Evolutionary conservation across 1,139 yeast genomes (phyloP).

Genomic region (Suhomyces atakaporum): DNA sequence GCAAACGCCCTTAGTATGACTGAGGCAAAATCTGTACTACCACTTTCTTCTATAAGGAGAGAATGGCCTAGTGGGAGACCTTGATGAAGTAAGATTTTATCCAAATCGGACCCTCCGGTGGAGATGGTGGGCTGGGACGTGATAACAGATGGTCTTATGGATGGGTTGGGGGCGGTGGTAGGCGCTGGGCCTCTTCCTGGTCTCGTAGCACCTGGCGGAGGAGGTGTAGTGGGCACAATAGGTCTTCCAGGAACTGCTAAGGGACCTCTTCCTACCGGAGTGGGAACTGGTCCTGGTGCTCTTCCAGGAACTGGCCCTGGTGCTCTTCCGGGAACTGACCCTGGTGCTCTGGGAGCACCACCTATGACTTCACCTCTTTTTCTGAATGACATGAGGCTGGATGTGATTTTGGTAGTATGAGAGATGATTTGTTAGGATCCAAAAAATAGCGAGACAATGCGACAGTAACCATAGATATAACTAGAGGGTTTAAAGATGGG

Average conservation of each 20-base stretch:
- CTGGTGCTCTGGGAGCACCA: conserved; percentile 16
- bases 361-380: conserved; percentile 65
- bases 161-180: too few relatives aligned
- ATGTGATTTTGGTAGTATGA: too few relatives aligned
- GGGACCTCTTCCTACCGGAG: conserved; percentile 1
- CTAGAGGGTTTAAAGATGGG: too few relatives aligned
- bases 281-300: conserved; percentile 1
- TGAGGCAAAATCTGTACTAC: conserved; percentile 88
- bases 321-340: conserved; percentile 22
- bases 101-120: conserved; percentile 76
- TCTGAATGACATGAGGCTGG: conserved; percentile 77
- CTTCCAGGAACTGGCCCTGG: conserved; percentile 14
- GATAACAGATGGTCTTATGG: conserved; percentile 72
- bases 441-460: too few relatives aligned
- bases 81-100: conserved; percentile 72
- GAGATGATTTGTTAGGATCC: too few relatives aligned
- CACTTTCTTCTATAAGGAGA: conserved; percentile 75
- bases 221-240: conserved; percentile 9
- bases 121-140: conserved; percentile 78
- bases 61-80: conserved; percentile 83
- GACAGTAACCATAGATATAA: too few relatives aligned
- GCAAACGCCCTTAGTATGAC: conserved; percentile 70
- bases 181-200: too few relatives aligned
- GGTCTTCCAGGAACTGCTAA: conserved; percentile 1
- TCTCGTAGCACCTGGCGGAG: neutral